These are phyloP conservation scores for Rhodotorula sp. DNA, from an alignment of 1,284 basidiomycete species.

Conservation along the genomic window DNA sequence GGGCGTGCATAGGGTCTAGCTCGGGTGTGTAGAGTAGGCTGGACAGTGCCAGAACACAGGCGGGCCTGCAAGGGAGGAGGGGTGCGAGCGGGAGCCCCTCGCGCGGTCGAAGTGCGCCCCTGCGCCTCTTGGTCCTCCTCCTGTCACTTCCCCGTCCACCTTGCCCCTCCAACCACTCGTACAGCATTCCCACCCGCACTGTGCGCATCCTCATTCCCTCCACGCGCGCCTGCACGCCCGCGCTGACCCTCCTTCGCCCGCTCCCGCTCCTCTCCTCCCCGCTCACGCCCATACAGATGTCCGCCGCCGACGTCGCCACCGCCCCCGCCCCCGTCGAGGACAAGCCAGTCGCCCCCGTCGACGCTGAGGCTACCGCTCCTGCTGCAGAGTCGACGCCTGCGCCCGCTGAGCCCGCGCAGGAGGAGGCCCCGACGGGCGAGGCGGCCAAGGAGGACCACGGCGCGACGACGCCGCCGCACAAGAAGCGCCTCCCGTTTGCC, in stretches of 20 bases:
- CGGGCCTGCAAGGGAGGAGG: neutral
- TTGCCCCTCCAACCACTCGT: neutral
- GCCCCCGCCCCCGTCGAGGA: constrained; percentile 4
- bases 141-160: neutral
- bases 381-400: neutral
- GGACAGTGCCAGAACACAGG: no score
- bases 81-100: neutral
- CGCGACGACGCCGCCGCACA: constrained; percentile 2
- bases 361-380: neutral
- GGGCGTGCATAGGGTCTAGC: no score
- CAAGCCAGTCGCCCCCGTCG: neutral
- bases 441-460: neutral
- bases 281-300: constrained; percentile 9
- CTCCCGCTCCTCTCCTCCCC: neutral
- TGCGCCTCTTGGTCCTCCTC: neutral
- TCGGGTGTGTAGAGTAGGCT: no score
- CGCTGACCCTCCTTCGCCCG: neutral
- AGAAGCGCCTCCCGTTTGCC: constrained; percentile 31
- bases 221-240: neutral
- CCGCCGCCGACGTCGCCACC: constrained; percentile 15
- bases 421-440: neutral
- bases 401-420: neutral
- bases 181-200: neutral
- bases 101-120: neutral
- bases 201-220: neutral